Base-by-base conservation (phyloP, 257 asterid genomes). In the Solanum lycopersicoides region DNA sequence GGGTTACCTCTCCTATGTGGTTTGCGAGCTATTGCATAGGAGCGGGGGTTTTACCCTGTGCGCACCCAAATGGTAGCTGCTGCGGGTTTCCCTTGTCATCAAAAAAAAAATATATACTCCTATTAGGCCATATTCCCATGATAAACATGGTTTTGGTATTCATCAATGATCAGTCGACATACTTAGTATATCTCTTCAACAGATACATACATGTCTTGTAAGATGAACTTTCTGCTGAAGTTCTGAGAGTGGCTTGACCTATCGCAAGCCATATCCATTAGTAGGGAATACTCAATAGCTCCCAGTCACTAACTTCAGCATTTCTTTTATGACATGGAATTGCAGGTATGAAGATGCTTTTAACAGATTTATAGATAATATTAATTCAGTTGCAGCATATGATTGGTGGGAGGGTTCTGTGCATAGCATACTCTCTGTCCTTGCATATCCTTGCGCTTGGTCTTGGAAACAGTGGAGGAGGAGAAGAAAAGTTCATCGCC, bases 401-500 rank as follows among this genome's bases (percentile, higher is more conserved):
- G 98, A 95, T 90, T 96, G 99, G 99, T 96, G 99, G 99, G 99
- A 96, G 92, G 99, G 99, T 83, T 96, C 99, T 32, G 98, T 96
- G 44, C 99, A 96, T 90, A 96, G 99, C 93, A 96, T 96, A 91
- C 95, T 96, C 87, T 93, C 97, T 16, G 92, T 96, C 84, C 92
- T 95, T 89, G 98, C 99, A 86, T 95, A 96, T 89, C 98, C 99
- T 90, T 96, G 98, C 91, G 97, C 99, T 88, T 96, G 99, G 98
- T 96, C 98, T 87, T 96, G 99, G 98, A 96, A 95, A 90, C 99
- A 95, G 88, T 96, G 98, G 99, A 98, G 99, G 42, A 92, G 98
- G 92, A 96, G 99, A 65, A 96, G 93, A 88, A 96, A 96, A 89
- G 92, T 96, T 79, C 95, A 92, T 73, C 94, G 91, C 69, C 99